Evolutionary conservation across 2,329 filamentous ascomycete genomes (phyloP), one percentile per base, ranked within the genome.

Genomic region (Calonectria ilicicola): DNA sequence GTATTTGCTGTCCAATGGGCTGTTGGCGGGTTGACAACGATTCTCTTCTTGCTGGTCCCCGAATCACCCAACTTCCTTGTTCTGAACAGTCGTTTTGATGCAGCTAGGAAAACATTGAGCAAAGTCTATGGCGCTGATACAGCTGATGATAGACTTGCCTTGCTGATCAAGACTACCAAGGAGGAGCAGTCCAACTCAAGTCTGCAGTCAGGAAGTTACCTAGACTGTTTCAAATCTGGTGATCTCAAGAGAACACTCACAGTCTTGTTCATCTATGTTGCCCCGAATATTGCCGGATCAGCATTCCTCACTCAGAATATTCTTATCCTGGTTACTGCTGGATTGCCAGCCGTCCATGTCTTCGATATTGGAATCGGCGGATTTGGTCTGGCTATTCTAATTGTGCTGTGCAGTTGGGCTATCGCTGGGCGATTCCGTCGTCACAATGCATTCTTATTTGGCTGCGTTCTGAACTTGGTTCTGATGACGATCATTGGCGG

Each of bases 271-370:
- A 62, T 70, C 51, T 70, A 70, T n/a, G 44, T 46, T 17, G 68
- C 68, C 14, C 44, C 35, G 23, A 70, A 70, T 42, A 42, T 70
- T 7, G 68, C 62, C 10, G 68, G 68, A 14, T 64, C 68, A 5
- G 68, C 68, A 15, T 70, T 70, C 21, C 63, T 70, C 29, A 70
- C 68, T 7, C 68, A 70, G 17, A 70, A 70, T 35, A 70, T 70
- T 23, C 68, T 70, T 17, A 70, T 70, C n/a, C 15, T 70, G 12
- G 62, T 70, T n/a, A 70, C 62, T 17, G 68, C 68, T 23, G 68
- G 68, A 5, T 44, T 70, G 7, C 62, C 62, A 17, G 68, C 68
- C 23, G 53, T 70, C 23, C 68, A 70, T 12, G 68, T 70, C 40
- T 70, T 70, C 35, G 68, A 70, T 19, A 70, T 70, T 49, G 68